These are phyloP conservation scores for Comarum palustre DNA, from an alignment of 306 rosid genomes.

Conservation along the genomic window DNA sequence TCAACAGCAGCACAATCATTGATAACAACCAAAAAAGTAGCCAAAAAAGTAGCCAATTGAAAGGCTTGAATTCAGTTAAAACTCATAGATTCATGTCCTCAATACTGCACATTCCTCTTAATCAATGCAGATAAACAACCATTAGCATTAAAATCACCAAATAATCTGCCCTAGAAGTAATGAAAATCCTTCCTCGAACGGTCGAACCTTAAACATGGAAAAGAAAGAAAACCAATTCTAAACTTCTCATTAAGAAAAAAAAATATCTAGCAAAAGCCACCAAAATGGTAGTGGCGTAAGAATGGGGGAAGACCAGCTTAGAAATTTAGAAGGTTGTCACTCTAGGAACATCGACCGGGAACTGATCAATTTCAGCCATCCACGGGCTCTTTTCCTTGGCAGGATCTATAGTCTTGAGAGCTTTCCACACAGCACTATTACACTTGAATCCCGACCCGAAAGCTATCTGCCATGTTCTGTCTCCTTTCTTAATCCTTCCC, in stretches of 20 bases:
- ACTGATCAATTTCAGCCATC: slow-evolving; percentile 67
- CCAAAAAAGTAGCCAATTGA: neutral
- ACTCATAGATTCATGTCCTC: neutral
- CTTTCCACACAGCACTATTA: slow-evolving; percentile 93
- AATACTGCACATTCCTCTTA: neutral
- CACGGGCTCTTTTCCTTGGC: slow-evolving; percentile 76
- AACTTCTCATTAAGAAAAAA: slow-evolving; percentile 16
- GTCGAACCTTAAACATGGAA: slow-evolving; percentile 15
- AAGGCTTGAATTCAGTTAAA: slow-evolving; percentile 2
- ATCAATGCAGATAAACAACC: neutral
- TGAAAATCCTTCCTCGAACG: slow-evolving; percentile 16
- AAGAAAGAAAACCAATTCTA: slow-evolving; percentile 23
- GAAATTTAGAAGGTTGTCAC: slow-evolving; percentile 46
- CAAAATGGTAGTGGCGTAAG: slow-evolving; percentile 26
- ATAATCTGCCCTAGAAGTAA: slow-evolving; percentile 28
- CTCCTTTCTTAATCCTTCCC: slow-evolving; percentile 83
- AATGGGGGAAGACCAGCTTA: neutral
- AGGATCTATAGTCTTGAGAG: slow-evolving; percentile 65
- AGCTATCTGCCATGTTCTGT: slow-evolving; percentile 92
- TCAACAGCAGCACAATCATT: neutral
- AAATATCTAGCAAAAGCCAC: slow-evolving; percentile 23
- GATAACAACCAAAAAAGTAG: too few relatives aligned
- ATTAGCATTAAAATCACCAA: neutral
- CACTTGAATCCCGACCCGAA: slow-evolving; percentile 91
- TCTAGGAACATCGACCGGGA: slow-evolving; percentile 77